Percentiles rank a stretch among this genome's conserved stretches.
Evolutionary conservation across 148 eudicot species (phyloP).

Genomic region (Rhododendron molle): DNA sequence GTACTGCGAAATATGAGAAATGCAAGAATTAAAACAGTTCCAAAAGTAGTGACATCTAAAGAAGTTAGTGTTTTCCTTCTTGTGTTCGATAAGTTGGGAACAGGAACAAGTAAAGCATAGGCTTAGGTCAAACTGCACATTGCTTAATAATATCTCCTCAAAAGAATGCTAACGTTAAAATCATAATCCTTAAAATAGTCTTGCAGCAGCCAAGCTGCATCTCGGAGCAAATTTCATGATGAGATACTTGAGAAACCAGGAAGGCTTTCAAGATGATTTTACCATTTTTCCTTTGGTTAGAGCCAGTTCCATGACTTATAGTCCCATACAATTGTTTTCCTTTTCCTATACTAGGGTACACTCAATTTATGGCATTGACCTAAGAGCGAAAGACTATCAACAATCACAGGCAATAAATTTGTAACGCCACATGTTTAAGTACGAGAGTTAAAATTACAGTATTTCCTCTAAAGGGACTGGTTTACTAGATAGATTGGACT

Average conservation of each 20-base stretch:
- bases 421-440: background rate
- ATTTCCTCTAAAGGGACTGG: background rate
- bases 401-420: background rate
- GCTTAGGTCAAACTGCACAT: background rate
- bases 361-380: background rate
- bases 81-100: background rate
- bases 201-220: background rate
- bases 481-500: background rate
- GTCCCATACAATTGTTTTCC: background rate
- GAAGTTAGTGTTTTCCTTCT: background rate
- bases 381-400: background rate
- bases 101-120: too few relatives aligned
- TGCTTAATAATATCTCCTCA: background rate
- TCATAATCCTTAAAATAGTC: background rate
- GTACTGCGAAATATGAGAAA: constrained; percentile 30
- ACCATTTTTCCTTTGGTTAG: background rate
- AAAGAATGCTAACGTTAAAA: background rate
- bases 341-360: background rate
- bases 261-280: background rate
- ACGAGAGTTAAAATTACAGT: background rate
- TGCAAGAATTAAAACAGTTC: background rate
- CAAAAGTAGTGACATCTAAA: background rate
- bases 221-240: background rate
- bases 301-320: background rate
- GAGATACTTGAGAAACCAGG: background rate